Conservation (phyloP, 2,329 filamentous ascomycete species). For the Xylariaceae sp. region DNA sequence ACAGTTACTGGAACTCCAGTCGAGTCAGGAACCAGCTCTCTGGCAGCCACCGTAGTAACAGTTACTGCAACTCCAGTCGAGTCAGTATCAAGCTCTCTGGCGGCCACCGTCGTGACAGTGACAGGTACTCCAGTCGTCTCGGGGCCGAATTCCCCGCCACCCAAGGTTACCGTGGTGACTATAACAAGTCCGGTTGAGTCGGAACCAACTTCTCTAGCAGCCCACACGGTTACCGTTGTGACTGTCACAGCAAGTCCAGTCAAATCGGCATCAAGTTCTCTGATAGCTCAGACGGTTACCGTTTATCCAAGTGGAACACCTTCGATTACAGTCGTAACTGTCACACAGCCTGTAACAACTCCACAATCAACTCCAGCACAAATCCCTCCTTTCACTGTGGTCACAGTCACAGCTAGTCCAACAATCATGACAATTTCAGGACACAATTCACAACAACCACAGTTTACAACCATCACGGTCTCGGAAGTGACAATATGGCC, state of each 20-base stretch:
- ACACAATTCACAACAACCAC: constrained; percentile 1
- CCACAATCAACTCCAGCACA: not conserved
- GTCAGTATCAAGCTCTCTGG: too few species aligned
- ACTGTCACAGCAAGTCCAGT: not conserved
- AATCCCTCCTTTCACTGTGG: constrained; percentile 8
- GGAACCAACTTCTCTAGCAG: not conserved
- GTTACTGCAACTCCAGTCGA: not conserved
- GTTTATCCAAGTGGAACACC: not conserved
- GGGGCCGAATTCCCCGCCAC: too few species aligned
- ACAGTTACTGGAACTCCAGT: not conserved
- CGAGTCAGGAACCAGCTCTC: too few species aligned
- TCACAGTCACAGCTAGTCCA: constrained; percentile 15
- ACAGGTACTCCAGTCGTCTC: not conserved
- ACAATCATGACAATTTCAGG: not conserved
- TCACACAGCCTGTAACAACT: constrained; percentile 8
- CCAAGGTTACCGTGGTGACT: not conserved
- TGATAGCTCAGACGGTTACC: not conserved
- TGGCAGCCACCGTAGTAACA: not conserved
- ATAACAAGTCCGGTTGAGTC: not conserved
- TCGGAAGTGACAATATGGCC: constrained; percentile 17
- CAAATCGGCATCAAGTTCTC: not conserved
- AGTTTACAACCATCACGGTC: constrained; percentile 15
- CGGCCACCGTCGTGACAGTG: not conserved
- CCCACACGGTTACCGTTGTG: not conserved
- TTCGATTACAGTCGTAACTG: constrained; percentile 10